Conservation (phyloP, 148 eudicot species). For the Vaccinium corymbosum region DNA sequence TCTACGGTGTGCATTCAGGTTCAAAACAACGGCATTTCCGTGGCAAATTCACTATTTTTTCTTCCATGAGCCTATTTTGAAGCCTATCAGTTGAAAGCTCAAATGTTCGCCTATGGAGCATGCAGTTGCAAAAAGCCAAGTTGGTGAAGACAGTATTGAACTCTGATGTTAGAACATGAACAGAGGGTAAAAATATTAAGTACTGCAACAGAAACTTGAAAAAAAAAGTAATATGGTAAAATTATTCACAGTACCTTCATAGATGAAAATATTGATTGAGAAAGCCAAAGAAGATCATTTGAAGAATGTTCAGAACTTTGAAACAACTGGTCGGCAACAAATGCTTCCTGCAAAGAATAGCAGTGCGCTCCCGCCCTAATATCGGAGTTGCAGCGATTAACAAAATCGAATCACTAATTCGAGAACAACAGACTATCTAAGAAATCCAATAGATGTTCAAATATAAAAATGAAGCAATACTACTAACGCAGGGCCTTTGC, state of each 20-base stretch:
- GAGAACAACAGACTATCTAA: not conserved
- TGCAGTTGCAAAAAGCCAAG: not conserved
- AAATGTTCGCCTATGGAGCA: not conserved
- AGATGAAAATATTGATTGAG: constrained; percentile 62
- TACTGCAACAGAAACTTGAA: not conserved
- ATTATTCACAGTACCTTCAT: constrained; percentile 54
- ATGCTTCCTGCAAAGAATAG: constrained; percentile 73
- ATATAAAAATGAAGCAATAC: not conserved
- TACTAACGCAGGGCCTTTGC: not conserved
- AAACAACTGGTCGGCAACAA: constrained; percentile 79
- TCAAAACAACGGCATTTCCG: not conserved
- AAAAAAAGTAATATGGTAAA: not conserved
- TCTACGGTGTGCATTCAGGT: not conserved
- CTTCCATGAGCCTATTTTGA: not conserved
- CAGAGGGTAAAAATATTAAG: not conserved
- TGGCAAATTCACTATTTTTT: not conserved
- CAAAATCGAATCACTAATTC: not conserved
- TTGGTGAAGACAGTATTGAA: not conserved
- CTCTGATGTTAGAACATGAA: not conserved
- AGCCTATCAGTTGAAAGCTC: not conserved
- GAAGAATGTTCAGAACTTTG: constrained; percentile 69
- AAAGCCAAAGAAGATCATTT: constrained; percentile 73
- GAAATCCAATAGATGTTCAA: constrained; percentile 14
- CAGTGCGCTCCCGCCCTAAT: constrained; percentile 52
- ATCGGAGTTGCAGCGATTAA: constrained; percentile 17